Evolutionary conservation across 1,284 basidiomycete species (phyloP).

Genomic region (Kwoniella shivajii): DNA sequence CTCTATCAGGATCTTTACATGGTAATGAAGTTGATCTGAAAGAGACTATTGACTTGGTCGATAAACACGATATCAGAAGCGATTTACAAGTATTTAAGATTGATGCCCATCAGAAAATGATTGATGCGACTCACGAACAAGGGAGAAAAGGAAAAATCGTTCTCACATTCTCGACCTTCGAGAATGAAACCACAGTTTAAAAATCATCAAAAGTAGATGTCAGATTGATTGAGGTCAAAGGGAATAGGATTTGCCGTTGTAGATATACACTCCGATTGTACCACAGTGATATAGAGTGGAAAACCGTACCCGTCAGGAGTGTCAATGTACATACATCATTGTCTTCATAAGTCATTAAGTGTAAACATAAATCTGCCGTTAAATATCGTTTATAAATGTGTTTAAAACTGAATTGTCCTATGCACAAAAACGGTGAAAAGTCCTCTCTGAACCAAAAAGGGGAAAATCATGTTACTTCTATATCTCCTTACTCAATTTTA

Average conservation of each 20-base stretch:
- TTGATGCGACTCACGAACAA: constrained; percentile 16
- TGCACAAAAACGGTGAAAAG: background rate
- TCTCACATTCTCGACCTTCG: constrained; percentile 10
- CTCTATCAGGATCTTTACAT: constrained; percentile 27
- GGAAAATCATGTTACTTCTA: constrained; percentile 24
- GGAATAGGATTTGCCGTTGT: too few relatives aligned
- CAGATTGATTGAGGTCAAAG: too few relatives aligned
- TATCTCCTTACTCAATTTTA: background rate
- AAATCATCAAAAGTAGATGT: too few relatives aligned
- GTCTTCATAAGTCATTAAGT: background rate
- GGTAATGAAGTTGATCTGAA: constrained; percentile 28
- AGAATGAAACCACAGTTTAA: too few relatives aligned
- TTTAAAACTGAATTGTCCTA: constrained; percentile 1
- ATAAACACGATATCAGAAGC: constrained; percentile 20
- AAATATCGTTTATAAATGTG: background rate
- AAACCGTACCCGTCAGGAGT: too few relatives aligned
- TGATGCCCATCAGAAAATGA: constrained; percentile 23
- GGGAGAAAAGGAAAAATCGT: constrained; percentile 28
- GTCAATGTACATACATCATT: background rate
- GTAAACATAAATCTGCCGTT: too few relatives aligned
- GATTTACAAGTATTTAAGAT: constrained; percentile 20
- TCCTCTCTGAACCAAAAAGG: constrained; percentile 14
- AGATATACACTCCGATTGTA: too few relatives aligned
- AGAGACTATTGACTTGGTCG: constrained; percentile 24
- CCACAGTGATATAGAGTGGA: too few relatives aligned